A percentile compares a stretch with the other conserved stretches of the same genome.
These are phyloP conservation scores for Geoglossum cookeanum DNA, from an alignment of 2,329 filamentous ascomycete species.

Conservation along the genomic window DNA sequence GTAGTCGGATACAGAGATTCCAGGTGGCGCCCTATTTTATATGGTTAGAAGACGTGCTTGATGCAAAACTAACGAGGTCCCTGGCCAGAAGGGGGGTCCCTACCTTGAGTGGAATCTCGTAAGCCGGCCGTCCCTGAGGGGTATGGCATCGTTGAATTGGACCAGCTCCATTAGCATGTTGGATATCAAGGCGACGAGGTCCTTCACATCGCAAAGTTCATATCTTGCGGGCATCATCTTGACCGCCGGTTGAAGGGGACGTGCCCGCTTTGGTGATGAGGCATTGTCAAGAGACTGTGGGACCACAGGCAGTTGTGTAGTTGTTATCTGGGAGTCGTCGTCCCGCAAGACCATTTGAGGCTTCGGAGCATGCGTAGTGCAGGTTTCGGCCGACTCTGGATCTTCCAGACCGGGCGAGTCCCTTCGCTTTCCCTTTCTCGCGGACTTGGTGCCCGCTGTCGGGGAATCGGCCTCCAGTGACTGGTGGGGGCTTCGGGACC, in stretches of 20 bases:
- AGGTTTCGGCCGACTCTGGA: not conserved
- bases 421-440: conserved; percentile 1
- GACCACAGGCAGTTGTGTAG: not conserved
- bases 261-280: conserved; percentile 25
- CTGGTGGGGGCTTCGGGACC: not conserved
- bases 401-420: not conserved
- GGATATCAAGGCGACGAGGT: conserved; percentile 76
- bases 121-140: conserved; percentile 65
- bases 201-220: conserved; percentile 62
- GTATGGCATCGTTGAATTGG: conserved; percentile 73
- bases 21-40: conserved; percentile 45
- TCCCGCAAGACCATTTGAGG: not conserved
- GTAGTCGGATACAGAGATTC: conserved; percentile 88
- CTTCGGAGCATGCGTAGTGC: not conserved
- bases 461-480: not conserved
- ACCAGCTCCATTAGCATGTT: conserved; percentile 95
- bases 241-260: conserved; percentile 24
- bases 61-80: not conserved
- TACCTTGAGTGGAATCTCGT: conserved; percentile 92
- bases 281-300: conserved; percentile 1
- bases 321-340: not conserved
- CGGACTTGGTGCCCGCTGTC: not conserved
- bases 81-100: conserved; percentile 8
- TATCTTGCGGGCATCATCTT: conserved; percentile 55
- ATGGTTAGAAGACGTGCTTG: conserved; percentile 5